These are phyloP conservation scores for Phytopythium litorale DNA, from an alignment of 352 stramenopile genomes.

Conservation along the genomic window DNA sequence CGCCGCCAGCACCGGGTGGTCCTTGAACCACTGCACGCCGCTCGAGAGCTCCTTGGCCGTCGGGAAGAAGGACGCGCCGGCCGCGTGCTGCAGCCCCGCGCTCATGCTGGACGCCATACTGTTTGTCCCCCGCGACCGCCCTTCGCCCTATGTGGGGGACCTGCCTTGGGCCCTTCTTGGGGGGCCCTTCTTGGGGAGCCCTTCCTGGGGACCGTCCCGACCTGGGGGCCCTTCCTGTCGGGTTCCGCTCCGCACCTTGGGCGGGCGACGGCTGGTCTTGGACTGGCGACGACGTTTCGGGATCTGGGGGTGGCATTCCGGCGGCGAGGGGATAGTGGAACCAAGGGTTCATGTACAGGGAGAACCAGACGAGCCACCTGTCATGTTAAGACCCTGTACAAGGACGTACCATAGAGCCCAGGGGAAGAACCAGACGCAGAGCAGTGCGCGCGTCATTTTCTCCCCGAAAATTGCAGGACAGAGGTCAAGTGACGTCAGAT, in stretches of 20 bases:
- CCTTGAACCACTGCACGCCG: slow-evolving; percentile 82
- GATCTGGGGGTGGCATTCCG: no score
- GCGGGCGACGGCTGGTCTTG: neutral
- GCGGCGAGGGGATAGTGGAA: slow-evolving; percentile 6
- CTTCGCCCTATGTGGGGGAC: no score
- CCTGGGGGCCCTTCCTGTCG: neutral
- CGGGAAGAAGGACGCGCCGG: slow-evolving; percentile 76
- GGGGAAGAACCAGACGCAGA: no score
- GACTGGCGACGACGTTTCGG: neutral
- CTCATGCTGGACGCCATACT: neutral
- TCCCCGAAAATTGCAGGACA: no score
- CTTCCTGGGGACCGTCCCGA: neutral
- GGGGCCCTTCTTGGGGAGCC: no score
- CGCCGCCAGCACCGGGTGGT: slow-evolving; percentile 76
- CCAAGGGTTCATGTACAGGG: slow-evolving; percentile 11
- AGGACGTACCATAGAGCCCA: neutral
- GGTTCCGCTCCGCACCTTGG: no score
- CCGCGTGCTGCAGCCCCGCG: neutral
- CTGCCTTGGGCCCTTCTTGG: no score
- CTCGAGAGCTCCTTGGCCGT: slow-evolving; percentile 81
- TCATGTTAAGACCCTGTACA: slow-evolving; percentile 1
- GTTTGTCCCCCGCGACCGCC: neutral
- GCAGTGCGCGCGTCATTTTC: no score
- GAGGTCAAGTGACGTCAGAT: no score
- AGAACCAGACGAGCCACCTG: slow-evolving; percentile 3